These are phyloP conservation scores for Asterochloris sp. DNA, from an alignment of 139 green algal species.

Conservation along the genomic window DNA sequence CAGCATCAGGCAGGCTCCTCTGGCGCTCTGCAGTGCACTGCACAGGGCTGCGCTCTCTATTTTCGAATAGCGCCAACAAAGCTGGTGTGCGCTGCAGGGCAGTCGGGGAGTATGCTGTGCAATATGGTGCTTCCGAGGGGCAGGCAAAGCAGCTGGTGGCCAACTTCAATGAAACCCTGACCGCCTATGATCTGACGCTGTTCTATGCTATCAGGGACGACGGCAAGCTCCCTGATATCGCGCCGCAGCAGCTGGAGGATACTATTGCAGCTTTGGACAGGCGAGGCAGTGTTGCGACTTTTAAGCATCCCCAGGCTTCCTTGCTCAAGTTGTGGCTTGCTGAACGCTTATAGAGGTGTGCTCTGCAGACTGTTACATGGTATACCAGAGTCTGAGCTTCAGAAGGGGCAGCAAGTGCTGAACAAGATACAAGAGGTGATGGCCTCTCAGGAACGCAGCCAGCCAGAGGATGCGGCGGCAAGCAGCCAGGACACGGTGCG, in stretches of 20 bases:
- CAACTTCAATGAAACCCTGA: conserved; percentile 34
- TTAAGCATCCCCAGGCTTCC: background rate
- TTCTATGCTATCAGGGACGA: conserved; percentile 22
- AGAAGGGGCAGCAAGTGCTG: background rate
- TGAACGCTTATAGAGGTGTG: no score
- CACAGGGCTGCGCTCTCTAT: background rate
- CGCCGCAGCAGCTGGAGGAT: conserved; percentile 20
- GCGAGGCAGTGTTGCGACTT: background rate
- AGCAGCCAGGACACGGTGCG: background rate
- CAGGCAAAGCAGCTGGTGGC: conserved; percentile 23
- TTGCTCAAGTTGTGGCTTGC: background rate
- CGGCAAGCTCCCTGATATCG: background rate
- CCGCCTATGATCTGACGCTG: conserved; percentile 36
- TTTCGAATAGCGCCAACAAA: no score
- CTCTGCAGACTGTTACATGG: no score
- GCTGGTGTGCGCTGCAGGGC: background rate
- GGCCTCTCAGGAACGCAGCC: background rate
- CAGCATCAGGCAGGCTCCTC: conserved; percentile 31
- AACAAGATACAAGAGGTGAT: background rate
- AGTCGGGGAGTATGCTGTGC: conserved; percentile 17
- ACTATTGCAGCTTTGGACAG: conserved; percentile 19
- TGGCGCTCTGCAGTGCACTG: background rate
- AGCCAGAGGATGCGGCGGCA: background rate
- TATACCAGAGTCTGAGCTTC: background rate
- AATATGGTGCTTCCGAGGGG: background rate